Evolutionary conservation across 306 rosid genomes (phyloP), one percentile per base, ranked within the genome.

Genomic region (Vicia faba): DNA sequence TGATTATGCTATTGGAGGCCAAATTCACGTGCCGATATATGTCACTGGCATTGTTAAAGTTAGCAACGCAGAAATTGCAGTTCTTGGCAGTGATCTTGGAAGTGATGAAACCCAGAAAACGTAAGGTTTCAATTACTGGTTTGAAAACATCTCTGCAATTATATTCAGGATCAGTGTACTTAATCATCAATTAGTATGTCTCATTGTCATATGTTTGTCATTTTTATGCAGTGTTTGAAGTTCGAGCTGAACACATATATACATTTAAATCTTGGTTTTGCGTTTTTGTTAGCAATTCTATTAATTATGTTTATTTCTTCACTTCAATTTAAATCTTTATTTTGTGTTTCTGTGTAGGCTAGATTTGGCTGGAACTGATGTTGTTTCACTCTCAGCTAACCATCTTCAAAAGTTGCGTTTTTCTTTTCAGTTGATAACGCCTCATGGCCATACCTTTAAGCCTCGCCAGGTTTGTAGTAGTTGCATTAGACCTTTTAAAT

Each of bases 321-420:
- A 46, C 75, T 61, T 83, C 31, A 53, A 67, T 10, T 49, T 43
- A 38, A 58, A 31, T 66, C 38, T 33, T 8, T 33, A 2, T 33
- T 33, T 33, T 33, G 38, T 33, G 38, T 29, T 26, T 11, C 44
- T 70, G 49, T 79, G 60, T 89, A 93, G 99, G 84, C 65, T 93
- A 58, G 90, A 93, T 86, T 76, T 93, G 72, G 84, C 85, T 76
- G 92, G 95, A 67, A 83, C 79, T 66, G 83, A 68, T 70, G 76
- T 61, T 45, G 77, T 90, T 45, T 85, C 84, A 38, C 73, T 90
- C 76, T 84, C 96, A 61, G 97, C 99, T 61, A 95, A 95, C 86
- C 99, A 95, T 82, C 88, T 90, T 68, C 99, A 90, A 79, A 93
- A 90, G 81, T 70, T 88, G 80, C 87, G 85, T 14, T 64, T 93